These are phyloP conservation scores for Nymphaea colorata DNA, from an alignment of 164 flowering plant species.

Conservation along the genomic window DNA sequence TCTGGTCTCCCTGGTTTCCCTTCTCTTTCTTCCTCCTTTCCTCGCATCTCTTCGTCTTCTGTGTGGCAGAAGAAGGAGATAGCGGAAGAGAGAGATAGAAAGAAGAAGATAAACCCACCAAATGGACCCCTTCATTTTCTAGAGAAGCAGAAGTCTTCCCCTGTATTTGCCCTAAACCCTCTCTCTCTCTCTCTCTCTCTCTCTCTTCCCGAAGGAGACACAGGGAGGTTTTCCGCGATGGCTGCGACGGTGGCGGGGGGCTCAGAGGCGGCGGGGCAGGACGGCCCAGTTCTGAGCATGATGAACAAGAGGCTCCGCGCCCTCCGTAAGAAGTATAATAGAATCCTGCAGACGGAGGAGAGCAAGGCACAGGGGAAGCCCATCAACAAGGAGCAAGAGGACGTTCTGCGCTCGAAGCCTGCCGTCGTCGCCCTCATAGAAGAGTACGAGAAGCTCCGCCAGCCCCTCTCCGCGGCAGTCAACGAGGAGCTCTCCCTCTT, in stretches of 20 bases:
- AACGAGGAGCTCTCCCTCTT: constrained; percentile 48
- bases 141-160: not conserved
- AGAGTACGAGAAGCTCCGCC: constrained; percentile 84
- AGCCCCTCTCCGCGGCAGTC: constrained; percentile 57
- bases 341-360: constrained; percentile 79
- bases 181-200: not conserved
- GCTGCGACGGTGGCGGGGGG: constrained; percentile 19
- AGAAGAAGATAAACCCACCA: not conserved
- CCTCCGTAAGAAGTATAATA: constrained; percentile 70
- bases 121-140: not conserved
- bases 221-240: constrained; percentile 3
- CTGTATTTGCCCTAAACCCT: not conserved
- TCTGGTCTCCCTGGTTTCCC: not conserved
- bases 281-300: constrained; percentile 68
- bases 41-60: not conserved
- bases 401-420: constrained; percentile 65
- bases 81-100: not conserved
- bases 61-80: not conserved
- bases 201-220: not conserved
- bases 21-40: not conserved
- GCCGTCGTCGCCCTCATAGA: constrained; percentile 48
- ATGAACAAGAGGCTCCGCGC: constrained; percentile 89
- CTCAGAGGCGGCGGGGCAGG: constrained; percentile 17
- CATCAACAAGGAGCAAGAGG: constrained; percentile 86
- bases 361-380: constrained; percentile 58